Conservation (phyloP, 768 basidiomycete genomes). For the Daedaleopsis nitida region DNA sequence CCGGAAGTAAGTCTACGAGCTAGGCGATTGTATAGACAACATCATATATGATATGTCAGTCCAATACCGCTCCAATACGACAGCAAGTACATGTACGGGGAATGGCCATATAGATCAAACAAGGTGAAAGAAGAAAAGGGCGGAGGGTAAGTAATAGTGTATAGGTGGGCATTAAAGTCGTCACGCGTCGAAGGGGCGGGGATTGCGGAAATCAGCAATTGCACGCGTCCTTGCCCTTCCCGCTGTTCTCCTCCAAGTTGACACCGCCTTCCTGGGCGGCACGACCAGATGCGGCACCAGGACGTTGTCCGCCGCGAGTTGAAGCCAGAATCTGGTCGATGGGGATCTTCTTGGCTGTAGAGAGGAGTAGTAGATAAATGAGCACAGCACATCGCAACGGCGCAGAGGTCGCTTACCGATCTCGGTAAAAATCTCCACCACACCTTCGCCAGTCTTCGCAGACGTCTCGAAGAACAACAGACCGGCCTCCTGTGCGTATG, state of each 20-base stretch:
- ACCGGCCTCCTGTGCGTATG: conserved; percentile 94
- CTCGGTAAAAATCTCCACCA: conserved; percentile 97
- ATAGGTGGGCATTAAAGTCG: conserved; percentile 21
- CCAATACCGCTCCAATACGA: conserved; percentile 23
- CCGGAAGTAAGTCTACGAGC: not conserved
- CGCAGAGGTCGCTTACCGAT: conserved; percentile 64
- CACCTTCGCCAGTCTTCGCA: conserved; percentile 95
- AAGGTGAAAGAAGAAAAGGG: conserved; percentile 14
- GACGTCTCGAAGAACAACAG: conserved; percentile 96
- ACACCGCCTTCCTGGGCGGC: conserved; percentile 59
- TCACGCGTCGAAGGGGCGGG: conserved; percentile 11
- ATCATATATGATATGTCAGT: conserved; percentile 22
- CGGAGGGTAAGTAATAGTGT: conserved; percentile 25
- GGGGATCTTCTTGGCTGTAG: conserved; percentile 78
- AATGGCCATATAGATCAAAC: conserved; percentile 28
- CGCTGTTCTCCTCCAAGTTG: conserved; percentile 66
- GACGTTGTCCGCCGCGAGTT: conserved; percentile 66
- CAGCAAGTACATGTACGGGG: conserved; percentile 25
- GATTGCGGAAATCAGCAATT: conserved; percentile 59
- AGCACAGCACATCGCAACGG: conserved; percentile 5
- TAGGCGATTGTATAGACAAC: conserved; percentile 12
- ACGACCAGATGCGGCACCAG: conserved; percentile 57
- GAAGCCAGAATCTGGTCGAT: conserved; percentile 94
- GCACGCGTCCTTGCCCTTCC: conserved; percentile 76
- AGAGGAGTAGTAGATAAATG: not conserved